Percentiles rank a stretch among this genome's conserved stretches.
Conservation (phyloP, 2,329 filamentous ascomycete species). For the Hansfordia pulvinata region DNA sequence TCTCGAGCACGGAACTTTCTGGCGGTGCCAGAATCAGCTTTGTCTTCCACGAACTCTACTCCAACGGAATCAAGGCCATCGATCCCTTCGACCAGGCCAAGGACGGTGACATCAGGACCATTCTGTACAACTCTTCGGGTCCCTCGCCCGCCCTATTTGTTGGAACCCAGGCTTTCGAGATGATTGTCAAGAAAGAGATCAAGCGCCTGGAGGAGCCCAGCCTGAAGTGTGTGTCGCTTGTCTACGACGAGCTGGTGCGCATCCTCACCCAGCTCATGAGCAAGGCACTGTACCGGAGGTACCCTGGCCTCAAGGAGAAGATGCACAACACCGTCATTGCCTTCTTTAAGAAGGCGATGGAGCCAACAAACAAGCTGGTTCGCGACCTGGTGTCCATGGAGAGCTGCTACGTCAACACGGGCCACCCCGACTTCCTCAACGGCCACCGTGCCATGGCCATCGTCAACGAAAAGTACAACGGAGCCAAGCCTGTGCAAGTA, state of each 20-base stretch:
- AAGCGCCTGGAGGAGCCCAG: conserved; percentile 92
- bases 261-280: conserved; percentile 81
- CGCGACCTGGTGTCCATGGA: conserved; percentile 91
- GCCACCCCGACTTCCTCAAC: conserved; percentile 94
- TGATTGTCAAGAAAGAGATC: conserved; percentile 98
- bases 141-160: conserved; percentile 94
- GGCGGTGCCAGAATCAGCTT: conserved; percentile 97
- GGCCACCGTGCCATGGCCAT: conserved; percentile 97
- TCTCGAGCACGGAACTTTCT: conserved; percentile 87
- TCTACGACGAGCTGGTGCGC: conserved; percentile 93
- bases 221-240: conserved; percentile 90
- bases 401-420: conserved; percentile 94
- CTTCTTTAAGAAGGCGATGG: conserved; percentile 98
- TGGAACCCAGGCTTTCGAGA: conserved; percentile 92
- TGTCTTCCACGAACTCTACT: conserved; percentile 96
- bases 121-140: conserved; percentile 98
- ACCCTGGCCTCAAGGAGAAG: conserved; percentile 92
- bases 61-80: conserved; percentile 92
- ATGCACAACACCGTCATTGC: conserved; percentile 82
- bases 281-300: conserved; percentile 84
- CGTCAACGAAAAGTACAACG: conserved; percentile 81
- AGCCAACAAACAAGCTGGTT: conserved; percentile 95
- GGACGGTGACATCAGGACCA: conserved; percentile 92
- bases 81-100: conserved; percentile 97
- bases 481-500: conserved; percentile 77